Percentiles rank a stretch among this genome's conserved stretches.
Evolutionary conservation across 202 grass and related monocot genomes (phyloP).

Genomic region (Setaria italica): DNA sequence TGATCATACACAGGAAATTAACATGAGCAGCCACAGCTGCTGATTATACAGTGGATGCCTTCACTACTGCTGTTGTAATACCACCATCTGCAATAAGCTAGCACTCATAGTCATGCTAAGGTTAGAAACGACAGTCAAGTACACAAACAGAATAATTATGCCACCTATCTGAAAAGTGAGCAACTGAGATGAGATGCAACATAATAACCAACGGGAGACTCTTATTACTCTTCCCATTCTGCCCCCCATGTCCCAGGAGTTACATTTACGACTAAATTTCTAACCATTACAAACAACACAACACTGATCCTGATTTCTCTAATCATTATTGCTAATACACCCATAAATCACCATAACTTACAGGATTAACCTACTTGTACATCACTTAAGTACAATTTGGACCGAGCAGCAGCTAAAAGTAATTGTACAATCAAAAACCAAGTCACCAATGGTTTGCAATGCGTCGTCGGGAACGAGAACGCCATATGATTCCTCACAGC

Average conservation of each 20-base stretch:
- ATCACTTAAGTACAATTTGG: constrained; percentile 45
- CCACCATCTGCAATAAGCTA: neutral
- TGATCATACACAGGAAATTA: neutral
- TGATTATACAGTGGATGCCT: neutral
- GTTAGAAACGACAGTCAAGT: neutral
- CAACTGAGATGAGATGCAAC: neutral
- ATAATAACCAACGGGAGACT: constrained; percentile 5
- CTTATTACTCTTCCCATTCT: constrained; percentile 24
- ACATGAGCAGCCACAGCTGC: neutral
- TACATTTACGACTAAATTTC: constrained; percentile 14
- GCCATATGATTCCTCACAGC: neutral
- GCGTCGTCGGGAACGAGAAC: neutral
- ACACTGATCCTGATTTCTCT: constrained; percentile 20
- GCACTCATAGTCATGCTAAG: neutral
- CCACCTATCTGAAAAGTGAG: neutral
- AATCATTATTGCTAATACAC: constrained; percentile 47
- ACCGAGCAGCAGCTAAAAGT: constrained; percentile 32
- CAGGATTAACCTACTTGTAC: constrained; percentile 47
- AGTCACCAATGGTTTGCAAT: constrained; percentile 26
- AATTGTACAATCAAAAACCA: constrained; percentile 37
- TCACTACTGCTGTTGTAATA: neutral
- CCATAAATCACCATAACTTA: constrained; percentile 48
- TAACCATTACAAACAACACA: constrained; percentile 33
- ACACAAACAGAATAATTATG: neutral
- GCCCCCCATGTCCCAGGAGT: neutral